Evolutionary conservation across 2,329 filamentous ascomycete genomes (phyloP).

Genomic region (Ophiostoma populinum): DNA sequence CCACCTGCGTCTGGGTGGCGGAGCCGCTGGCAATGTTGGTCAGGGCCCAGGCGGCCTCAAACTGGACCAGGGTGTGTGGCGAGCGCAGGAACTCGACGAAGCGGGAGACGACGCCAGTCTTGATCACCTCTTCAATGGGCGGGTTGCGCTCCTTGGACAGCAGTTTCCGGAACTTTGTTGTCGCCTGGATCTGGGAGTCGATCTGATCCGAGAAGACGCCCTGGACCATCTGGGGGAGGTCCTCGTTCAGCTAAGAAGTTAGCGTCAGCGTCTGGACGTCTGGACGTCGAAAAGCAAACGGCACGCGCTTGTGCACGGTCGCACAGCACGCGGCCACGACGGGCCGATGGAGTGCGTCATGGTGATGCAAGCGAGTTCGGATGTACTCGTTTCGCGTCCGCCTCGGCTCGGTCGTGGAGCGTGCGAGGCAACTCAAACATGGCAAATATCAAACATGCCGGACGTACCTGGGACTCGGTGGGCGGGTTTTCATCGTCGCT

Average conservation of each 20-base stretch:
- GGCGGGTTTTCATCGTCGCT: slow-evolving; percentile 94
- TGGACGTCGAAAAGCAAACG: too few species aligned
- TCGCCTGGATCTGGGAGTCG: slow-evolving; percentile 90
- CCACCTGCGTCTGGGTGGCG: slow-evolving; percentile 92
- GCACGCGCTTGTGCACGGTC: too few species aligned
- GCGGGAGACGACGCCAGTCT: slow-evolving; percentile 91
- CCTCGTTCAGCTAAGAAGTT: slow-evolving; percentile 65
- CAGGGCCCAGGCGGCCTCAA: slow-evolving; percentile 95
- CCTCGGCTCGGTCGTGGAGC: too few species aligned
- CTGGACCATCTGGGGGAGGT: slow-evolving; percentile 93
- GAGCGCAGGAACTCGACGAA: slow-evolving; percentile 98
- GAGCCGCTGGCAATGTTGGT: slow-evolving; percentile 99
- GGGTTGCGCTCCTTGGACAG: slow-evolving; percentile 98
- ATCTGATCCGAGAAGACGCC: slow-evolving; percentile 99
- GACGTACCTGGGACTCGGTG: slow-evolving; percentile 87
- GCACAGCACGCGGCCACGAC: too few species aligned
- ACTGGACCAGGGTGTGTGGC: slow-evolving; percentile 94
- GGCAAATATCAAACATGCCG: slow-evolving; percentile 42
- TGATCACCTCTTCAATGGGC: slow-evolving; percentile 97
- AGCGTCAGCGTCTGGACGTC: slow-evolving; percentile 1
- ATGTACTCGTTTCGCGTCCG: too few species aligned
- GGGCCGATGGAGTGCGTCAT: background rate
- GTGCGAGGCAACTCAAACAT: too few species aligned
- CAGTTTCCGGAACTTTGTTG: slow-evolving; percentile 95
- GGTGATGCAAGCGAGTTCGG: background rate